Conservation (phyloP, 208 protist genomes). For the Crithidia brevicula region DNA sequence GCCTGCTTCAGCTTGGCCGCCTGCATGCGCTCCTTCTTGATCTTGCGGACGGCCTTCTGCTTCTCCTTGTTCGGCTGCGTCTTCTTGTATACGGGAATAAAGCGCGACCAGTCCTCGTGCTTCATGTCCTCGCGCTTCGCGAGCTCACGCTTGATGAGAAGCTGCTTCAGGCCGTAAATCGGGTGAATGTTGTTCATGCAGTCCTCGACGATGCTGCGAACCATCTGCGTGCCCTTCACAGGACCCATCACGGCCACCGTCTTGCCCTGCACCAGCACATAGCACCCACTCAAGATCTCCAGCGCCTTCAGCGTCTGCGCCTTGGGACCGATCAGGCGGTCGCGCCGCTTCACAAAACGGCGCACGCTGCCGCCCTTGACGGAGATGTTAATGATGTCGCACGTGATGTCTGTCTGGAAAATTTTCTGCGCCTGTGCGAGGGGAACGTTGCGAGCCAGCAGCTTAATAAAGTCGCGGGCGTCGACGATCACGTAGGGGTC, state of each 20-base stretch:
- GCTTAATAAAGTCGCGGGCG: conserved; percentile 98
- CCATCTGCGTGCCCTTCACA: conserved; percentile 95
- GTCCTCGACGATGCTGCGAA: conserved; percentile 98
- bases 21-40: conserved; percentile 83
- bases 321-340: conserved; percentile 99
- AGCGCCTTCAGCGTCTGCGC: conserved; percentile 98
- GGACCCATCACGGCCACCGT: conserved; percentile 97
- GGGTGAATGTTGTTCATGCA: conserved; percentile 99
- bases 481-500: conserved; percentile 99
- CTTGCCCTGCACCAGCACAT: conserved; percentile 99
- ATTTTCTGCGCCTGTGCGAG: conserved; percentile 97
- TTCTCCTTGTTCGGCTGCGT: conserved; percentile 90
- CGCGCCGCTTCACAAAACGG: conserved; percentile 98
- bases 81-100: conserved; percentile 98
- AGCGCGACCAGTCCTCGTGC: conserved; percentile 98
- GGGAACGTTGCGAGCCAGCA: conserved; percentile 96
- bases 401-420: conserved; percentile 97
- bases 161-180: conserved; percentile 99
- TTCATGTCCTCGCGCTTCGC: conserved; percentile 96
- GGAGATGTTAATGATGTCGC: conserved; percentile 99
- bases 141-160: conserved; percentile 99
- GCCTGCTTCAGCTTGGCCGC: conserved; percentile 64
- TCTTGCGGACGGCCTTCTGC: conserved; percentile 85
- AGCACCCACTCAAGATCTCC: conserved; percentile 99
- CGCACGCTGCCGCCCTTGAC: conserved; percentile 96